phyloP scores from a whole-genome alignment of 441 rosid genomes.

The Codiaeum variegatum region DNA sequence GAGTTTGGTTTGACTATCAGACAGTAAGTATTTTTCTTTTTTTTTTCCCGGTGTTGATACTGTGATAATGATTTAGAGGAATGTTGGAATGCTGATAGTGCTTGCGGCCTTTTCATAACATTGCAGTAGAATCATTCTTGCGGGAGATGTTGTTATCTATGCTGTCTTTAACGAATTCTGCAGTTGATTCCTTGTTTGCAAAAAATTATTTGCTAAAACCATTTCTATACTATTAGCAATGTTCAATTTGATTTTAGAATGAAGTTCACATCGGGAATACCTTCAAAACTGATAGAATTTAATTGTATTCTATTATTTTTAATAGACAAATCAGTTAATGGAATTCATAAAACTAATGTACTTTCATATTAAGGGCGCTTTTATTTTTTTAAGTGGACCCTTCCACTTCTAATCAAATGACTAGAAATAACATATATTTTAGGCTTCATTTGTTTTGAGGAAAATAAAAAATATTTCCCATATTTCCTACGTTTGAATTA shows the following conservation, averaged over 20 bases:
- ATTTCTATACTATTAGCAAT: neutral
- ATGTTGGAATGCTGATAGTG: neutral
- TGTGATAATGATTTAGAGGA: neutral
- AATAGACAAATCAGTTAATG: neutral
- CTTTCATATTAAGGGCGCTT: neutral
- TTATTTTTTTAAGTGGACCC: neutral
- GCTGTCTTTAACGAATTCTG: neutral
- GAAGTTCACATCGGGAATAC: neutral
- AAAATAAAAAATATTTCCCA: too few relatives aligned
- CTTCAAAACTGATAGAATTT: neutral
- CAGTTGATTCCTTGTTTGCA: neutral
- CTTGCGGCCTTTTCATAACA: neutral
- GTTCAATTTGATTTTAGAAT: neutral
- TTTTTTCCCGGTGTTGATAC: slow-evolving; percentile 10
- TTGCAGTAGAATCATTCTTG: neutral
- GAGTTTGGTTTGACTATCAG: slow-evolving; percentile 84
- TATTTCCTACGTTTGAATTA: too few relatives aligned
- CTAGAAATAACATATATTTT: neutral
- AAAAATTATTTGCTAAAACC: neutral
- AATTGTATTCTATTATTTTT: neutral
- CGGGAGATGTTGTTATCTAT: neutral
- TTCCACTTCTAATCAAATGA: neutral
- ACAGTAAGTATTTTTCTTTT: slow-evolving; percentile 44
- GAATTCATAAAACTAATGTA: neutral
- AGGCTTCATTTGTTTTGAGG: too few relatives aligned